phyloP scores from a whole-genome alignment of 2,329 filamentous ascomycete species.

The Aspergillus amoenus region DNA sequence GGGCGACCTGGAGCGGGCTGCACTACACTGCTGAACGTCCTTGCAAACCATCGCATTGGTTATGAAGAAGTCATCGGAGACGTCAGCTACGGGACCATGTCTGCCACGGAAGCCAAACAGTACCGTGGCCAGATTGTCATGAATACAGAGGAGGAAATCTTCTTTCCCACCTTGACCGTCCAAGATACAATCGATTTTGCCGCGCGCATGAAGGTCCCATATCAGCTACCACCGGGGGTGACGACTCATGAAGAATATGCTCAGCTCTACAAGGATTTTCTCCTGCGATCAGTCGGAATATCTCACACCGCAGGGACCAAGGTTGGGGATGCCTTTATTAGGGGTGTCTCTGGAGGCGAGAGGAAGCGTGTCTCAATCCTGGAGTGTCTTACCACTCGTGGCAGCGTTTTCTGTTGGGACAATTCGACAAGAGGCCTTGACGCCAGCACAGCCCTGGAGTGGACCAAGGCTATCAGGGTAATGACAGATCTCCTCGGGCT shows the following conservation, averaged over 20 bases:
- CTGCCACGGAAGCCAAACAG: conserved; percentile 39
- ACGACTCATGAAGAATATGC: conserved; percentile 35
- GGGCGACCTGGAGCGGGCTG: background rate
- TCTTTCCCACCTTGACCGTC: conserved; percentile 52
- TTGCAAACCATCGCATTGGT: too few relatives aligned
- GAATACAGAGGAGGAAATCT: conserved; percentile 54
- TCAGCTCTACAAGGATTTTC: conserved; percentile 38
- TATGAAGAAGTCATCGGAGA: conserved; percentile 43
- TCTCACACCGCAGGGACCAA: conserved; percentile 61
- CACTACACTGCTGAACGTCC: background rate
- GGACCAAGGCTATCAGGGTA: background rate
- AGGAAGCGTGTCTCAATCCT: conserved; percentile 2
- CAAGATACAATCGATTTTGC: conserved; percentile 51
- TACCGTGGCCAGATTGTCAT: conserved; percentile 59
- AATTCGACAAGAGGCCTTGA: conserved; percentile 5
- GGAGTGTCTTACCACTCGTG: background rate
- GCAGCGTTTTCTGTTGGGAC: background rate
- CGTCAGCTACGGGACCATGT: conserved; percentile 55
- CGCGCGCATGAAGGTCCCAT: conserved; percentile 63
- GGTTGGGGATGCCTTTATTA: conserved; percentile 22
- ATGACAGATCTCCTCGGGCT: background rate
- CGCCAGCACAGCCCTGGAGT: background rate
- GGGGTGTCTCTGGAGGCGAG: background rate
- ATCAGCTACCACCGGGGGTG: conserved; percentile 63
- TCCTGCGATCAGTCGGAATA: conserved; percentile 57